Conservation (phyloP, 192 early-diverging fungal species). For the Rhizoclosmatium sp. region DNA sequence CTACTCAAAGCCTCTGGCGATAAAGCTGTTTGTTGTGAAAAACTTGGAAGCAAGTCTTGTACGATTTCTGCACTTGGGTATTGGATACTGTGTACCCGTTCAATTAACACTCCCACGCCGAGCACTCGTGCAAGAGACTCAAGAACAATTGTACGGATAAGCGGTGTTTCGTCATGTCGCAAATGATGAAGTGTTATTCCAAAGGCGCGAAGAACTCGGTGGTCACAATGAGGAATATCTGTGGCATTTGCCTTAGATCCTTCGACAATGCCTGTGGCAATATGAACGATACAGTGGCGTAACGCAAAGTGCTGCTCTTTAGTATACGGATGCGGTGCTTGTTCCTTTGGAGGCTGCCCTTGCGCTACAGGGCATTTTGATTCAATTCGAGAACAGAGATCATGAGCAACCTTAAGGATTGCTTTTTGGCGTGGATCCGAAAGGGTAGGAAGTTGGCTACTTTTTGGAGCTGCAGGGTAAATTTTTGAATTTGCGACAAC, state of each 20-base stretch:
- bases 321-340: background rate
- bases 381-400: background rate
- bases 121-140: constrained; percentile 24
- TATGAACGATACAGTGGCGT: background rate
- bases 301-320: background rate
- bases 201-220: constrained; percentile 10
- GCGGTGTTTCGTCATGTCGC: constrained; percentile 1
- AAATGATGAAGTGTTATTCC: background rate
- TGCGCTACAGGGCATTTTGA: background rate
- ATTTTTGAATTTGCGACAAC: constrained; percentile 25
- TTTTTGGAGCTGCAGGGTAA: background rate
- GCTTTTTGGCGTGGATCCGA: constrained; percentile 30
- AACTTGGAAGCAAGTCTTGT: background rate
- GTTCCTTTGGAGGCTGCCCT: background rate
- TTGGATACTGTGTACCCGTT: background rate
- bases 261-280: constrained; percentile 19
- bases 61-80: background rate
- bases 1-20: background rate
- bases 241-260: constrained; percentile 6
- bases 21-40: background rate
- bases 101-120: constrained; percentile 1
- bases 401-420: constrained; percentile 3
- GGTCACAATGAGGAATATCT: constrained; percentile 12
- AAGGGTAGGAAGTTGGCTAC: background rate
- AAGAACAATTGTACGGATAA: constrained; percentile 6